These are phyloP conservation scores for Amyloporia xantha DNA, from an alignment of 768 basidiomycete genomes.

Conservation along the genomic window DNA sequence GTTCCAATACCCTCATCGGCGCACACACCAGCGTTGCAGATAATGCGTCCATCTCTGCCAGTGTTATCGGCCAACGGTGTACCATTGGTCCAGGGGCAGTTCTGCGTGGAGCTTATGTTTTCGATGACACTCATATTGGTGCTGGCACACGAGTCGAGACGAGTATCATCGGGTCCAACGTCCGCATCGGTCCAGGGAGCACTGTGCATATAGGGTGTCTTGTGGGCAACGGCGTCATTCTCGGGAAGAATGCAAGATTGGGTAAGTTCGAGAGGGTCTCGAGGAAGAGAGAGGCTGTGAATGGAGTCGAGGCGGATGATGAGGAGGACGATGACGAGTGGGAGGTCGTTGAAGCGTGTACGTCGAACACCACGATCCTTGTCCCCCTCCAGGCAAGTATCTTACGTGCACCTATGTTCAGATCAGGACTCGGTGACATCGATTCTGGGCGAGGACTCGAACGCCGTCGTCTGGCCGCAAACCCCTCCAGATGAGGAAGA, in stretches of 20 bases:
- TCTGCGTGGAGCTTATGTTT: conserved; percentile 75
- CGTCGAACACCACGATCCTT: conserved; percentile 26
- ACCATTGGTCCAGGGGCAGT: conserved; percentile 63
- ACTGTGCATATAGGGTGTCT: conserved; percentile 70
- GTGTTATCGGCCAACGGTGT: conserved; percentile 76
- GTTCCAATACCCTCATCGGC: conserved; percentile 82
- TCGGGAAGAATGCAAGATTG: conserved; percentile 69
- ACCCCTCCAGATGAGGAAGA: conserved; percentile 46
- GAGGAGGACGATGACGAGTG: conserved; percentile 37
- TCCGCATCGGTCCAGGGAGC: conserved; percentile 61
- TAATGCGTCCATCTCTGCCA: conserved; percentile 57
- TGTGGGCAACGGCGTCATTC: conserved; percentile 71
- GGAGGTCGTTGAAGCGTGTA: conserved; percentile 63
- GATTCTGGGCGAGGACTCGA: conserved; percentile 59
- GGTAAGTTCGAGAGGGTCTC: conserved; percentile 70
- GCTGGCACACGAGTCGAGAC: conserved; percentile 64
- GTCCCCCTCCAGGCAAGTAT: not conserved
- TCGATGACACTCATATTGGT: conserved; percentile 70
- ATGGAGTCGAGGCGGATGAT: conserved; percentile 26
- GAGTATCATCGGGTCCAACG: conserved; percentile 77
- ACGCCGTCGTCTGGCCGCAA: conserved; percentile 80
- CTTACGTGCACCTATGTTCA: conserved; percentile 17
- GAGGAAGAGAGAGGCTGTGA: conserved; percentile 36
- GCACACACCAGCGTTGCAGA: conserved; percentile 62
- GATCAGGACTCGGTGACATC: conserved; percentile 40